These are phyloP conservation scores for Hordeum marinum DNA, from an alignment of 176 grass and related monocot species.

Conservation along the genomic window DNA sequence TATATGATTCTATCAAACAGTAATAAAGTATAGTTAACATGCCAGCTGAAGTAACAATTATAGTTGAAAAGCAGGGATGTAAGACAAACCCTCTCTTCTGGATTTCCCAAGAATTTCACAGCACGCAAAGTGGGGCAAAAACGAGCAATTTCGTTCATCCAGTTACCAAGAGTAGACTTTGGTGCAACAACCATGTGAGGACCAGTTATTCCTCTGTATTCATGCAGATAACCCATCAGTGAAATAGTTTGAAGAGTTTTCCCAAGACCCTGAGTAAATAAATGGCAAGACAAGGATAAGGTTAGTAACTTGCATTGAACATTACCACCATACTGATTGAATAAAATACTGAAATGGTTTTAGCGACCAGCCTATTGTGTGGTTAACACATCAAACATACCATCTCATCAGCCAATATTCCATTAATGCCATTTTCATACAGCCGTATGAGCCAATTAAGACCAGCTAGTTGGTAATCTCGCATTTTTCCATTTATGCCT, in stretches of 20 bases:
- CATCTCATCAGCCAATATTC: slow-evolving; percentile 99
- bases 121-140: slow-evolving; percentile 85
- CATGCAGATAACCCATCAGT: slow-evolving; percentile 81
- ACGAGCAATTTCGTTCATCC: slow-evolving; percentile 93
- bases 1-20: slow-evolving; percentile 63
- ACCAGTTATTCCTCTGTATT: slow-evolving; percentile 93
- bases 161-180: slow-evolving; percentile 98
- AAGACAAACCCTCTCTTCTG: slow-evolving; percentile 82
- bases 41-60: background rate
- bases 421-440: slow-evolving; percentile 98
- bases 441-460: slow-evolving; percentile 97
- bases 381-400: slow-evolving; percentile 39
- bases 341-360: background rate
- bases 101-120: slow-evolving; percentile 93
- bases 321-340: background rate
- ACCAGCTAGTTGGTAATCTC: slow-evolving; percentile 96
- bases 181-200: slow-evolving; percentile 98
- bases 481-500: slow-evolving; percentile 98
- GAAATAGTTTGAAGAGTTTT: slow-evolving; percentile 99
- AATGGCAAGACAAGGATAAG: background rate
- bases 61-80: background rate
- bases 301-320: background rate
- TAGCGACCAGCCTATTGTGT: background rate
- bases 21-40: slow-evolving; percentile 19
- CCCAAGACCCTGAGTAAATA: slow-evolving; percentile 77